Evolutionary conservation across 2,329 filamentous ascomycete genomes (phyloP).

Genomic region (Paramyrothecium roridum): DNA sequence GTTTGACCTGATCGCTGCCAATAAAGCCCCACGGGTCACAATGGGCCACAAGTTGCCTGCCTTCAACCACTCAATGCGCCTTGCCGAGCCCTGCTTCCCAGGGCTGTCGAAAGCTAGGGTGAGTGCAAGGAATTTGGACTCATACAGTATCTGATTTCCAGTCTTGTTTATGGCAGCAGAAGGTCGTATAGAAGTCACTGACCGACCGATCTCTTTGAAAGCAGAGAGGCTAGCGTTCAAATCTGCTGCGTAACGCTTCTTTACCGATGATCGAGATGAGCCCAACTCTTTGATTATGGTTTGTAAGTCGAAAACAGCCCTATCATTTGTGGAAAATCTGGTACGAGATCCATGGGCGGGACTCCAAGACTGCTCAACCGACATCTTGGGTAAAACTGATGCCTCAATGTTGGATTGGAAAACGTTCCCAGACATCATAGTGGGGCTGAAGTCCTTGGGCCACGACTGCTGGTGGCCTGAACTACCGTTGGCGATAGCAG

Average conservation of each 20-base stretch:
- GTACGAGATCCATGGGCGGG: too few species aligned
- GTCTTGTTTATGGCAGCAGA: background rate
- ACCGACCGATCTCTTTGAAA: background rate
- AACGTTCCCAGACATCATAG: background rate
- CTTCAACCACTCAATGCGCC: constrained; percentile 17
- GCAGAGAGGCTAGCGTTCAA: background rate
- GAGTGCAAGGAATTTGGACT: constrained; percentile 4
- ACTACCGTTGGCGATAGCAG: background rate
- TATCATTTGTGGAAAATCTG: background rate
- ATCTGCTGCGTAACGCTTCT: background rate
- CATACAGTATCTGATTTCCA: constrained; percentile 3
- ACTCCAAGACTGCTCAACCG: too few species aligned
- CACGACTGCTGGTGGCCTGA: too few species aligned
- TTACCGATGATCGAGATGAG: background rate
- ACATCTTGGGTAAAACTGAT: too few species aligned
- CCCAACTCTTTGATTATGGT: background rate
- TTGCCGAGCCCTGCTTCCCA: constrained; percentile 4
- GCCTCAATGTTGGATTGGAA: background rate
- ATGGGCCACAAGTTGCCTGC: constrained; percentile 17
- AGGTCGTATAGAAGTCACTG: too few species aligned
- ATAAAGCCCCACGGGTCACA: constrained; percentile 14
- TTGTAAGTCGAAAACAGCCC: background rate
- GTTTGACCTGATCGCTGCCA: constrained; percentile 11
- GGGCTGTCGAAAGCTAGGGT: constrained; percentile 6
- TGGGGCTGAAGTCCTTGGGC: background rate